These are phyloP conservation scores for Penicillium glabrum DNA, from an alignment of 2,329 filamentous ascomycete genomes.

Conservation along the genomic window DNA sequence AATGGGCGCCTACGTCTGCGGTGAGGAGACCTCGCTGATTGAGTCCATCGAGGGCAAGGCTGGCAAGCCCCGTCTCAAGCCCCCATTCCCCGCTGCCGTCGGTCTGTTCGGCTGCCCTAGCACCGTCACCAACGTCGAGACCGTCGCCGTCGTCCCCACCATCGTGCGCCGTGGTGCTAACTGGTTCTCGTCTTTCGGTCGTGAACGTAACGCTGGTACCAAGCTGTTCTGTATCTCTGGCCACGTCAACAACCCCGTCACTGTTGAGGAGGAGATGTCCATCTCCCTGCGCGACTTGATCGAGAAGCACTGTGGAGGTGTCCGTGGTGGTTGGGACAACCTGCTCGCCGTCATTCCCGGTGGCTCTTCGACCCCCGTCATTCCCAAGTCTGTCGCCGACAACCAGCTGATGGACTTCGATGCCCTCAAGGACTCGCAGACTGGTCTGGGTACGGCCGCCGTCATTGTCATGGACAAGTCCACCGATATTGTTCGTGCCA, in stretches of 20 bases:
- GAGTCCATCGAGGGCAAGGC: conserved; percentile 98
- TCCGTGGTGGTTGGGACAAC: conserved; percentile 97
- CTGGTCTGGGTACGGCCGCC: conserved; percentile 92
- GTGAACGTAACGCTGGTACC: conserved; percentile 93
- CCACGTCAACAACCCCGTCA: conserved; percentile 97
- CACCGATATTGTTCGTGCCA: conserved; percentile 91
- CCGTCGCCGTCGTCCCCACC: conserved; percentile 89
- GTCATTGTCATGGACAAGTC: conserved; percentile 99
- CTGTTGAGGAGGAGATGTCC: conserved; percentile 99
- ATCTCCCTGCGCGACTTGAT: conserved; percentile 95
- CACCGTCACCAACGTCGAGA: conserved; percentile 98
- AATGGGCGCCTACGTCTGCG: conserved; percentile 96
- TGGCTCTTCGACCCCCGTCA: conserved; percentile 92
- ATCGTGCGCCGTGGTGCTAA: conserved; percentile 87
- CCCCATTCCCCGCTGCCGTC: conserved; percentile 94
- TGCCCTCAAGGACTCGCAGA: conserved; percentile 94
- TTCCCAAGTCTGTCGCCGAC: conserved; percentile 87
- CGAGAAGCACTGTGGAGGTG: conserved; percentile 96
- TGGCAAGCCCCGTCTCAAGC: conserved; percentile 97
- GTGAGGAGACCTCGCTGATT: conserved; percentile 96
- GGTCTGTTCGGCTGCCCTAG: conserved; percentile 98
- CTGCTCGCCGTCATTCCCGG: conserved; percentile 92
- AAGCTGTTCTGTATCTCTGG: conserved; percentile 99
- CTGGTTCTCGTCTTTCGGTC: conserved; percentile 94
- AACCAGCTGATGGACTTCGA: conserved; percentile 99